Base-by-base conservation (phyloP, 23 red algal genomes). In the Agarophyton chilense region DNA sequence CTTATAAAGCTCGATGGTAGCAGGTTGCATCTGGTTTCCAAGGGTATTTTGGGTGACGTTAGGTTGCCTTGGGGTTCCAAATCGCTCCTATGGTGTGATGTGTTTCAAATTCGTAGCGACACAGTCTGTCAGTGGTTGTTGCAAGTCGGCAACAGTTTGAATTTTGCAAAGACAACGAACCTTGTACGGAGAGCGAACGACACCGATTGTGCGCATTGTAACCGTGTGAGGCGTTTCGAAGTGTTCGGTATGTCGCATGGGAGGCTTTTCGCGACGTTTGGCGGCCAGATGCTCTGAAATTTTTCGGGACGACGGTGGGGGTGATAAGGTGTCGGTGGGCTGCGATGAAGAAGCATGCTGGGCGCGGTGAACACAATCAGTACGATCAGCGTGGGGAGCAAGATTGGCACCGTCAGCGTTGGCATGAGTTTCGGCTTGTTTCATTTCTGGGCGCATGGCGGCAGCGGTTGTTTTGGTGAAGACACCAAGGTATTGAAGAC, bases 31-130 rank as follows among this genome's bases (percentile, higher is more conserved):
- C 24, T 79, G 40, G 71, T 87, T 84, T 24, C 92, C 92, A 28
- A 95, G 79, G 10, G 92, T 90, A 28, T 87, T 78, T 13, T 73
- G 75, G 36, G 62, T 84, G 1, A 95, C 92, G 33, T 68, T 86
- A 13, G 92, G 85, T 58, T 95, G 92, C 38, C 92, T 57, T 3
- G 92, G 92, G 6, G 92, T 95, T 32, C 92, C 92, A 40, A 95
- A 95, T 29, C 92, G 92, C 79, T 95, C 92, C 92, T 89, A 42
- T 14, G 2, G 33, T 74, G 32, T 21, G 40, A 24, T 47, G 41
- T 49, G 17, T 11, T 21, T 28, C 2, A 17, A 25, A 28, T 21
- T 29, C 2, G 16, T 54, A 54, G 17, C 2, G 55, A 17, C 55
- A 58, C 25, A 58, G 22, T 28, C 29, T 58, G 55, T 58, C 29